Conservation (phyloP, 2,329 filamentous ascomycete genomes). For the Fusarium sp. region DNA sequence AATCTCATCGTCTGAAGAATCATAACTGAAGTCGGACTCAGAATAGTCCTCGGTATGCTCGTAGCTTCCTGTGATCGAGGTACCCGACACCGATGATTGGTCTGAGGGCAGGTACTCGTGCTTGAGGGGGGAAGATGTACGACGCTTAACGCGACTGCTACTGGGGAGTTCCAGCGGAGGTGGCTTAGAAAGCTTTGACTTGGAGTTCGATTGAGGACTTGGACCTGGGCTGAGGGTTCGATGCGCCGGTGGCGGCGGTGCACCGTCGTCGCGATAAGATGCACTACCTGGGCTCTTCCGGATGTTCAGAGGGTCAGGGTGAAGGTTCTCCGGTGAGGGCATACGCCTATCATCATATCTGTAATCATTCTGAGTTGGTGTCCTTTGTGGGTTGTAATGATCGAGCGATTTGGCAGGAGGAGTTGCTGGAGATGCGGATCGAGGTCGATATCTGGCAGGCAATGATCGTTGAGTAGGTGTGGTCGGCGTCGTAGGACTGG, state of each 20-base stretch:
- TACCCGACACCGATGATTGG: conserved; percentile 68
- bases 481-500: conserved; percentile 50
- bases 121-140: conserved; percentile 92
- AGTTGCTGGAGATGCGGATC: conserved; percentile 39
- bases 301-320: conserved; percentile 53
- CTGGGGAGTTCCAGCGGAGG: conserved; percentile 62
- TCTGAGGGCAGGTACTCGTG: conserved; percentile 95
- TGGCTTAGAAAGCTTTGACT: conserved; percentile 46
- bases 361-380: conserved; percentile 52
- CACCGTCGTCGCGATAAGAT: conserved; percentile 62
- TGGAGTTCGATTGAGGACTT: conserved; percentile 44
- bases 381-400: conserved; percentile 47
- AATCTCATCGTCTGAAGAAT: conserved; percentile 65
- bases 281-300: conserved; percentile 49
- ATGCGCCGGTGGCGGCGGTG: conserved; percentile 66
- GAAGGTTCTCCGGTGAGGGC: conserved; percentile 52
- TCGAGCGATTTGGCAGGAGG: conserved; percentile 42
- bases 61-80: conserved; percentile 64
- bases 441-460: conserved; percentile 44
- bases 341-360: conserved; percentile 45
- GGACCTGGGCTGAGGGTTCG: conserved; percentile 54
- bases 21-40: conserved; percentile 61
- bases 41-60: conserved; percentile 58
- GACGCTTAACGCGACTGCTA: conserved; percentile 66
- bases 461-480: conserved; percentile 48